These are phyloP conservation scores for Penicillium desertorum DNA, from an alignment of 495 filamentous ascomycete genomes.

Conservation along the genomic window DNA sequence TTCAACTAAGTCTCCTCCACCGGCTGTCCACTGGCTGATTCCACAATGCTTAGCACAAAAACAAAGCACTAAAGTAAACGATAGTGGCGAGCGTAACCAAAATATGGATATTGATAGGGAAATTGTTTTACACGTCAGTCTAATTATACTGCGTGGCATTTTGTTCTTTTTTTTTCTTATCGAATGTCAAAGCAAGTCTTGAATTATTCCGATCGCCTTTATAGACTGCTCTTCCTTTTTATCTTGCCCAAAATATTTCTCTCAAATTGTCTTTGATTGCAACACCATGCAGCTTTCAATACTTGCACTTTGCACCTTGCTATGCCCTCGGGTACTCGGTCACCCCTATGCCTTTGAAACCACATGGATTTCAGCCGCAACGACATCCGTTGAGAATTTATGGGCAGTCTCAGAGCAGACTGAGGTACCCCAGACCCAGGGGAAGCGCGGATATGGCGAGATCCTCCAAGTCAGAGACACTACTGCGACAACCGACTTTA, in stretches of 20 bases:
- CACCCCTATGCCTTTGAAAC: neutral
- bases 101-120: no score
- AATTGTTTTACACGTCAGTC: no score
- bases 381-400: neutral
- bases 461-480: constrained; percentile 20
- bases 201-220: neutral
- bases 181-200: neutral
- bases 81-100: no score
- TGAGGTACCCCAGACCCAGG: neutral
- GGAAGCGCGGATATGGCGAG: constrained; percentile 3
- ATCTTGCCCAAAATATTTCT: neutral
- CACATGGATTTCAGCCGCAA: neutral
- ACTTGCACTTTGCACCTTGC: neutral
- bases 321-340: neutral
- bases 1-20: neutral
- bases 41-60: neutral
- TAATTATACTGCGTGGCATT: neutral
- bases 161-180: neutral
- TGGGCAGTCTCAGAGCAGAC: neutral
- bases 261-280: neutral
- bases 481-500: constrained; percentile 11
- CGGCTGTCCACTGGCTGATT: neutral
- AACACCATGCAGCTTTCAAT: neutral
- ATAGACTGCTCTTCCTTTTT: neutral
- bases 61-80: neutral